Evolutionary conservation across 2,329 filamentous ascomycete genomes (phyloP).

Genomic region (Xylariaceae sp.): DNA sequence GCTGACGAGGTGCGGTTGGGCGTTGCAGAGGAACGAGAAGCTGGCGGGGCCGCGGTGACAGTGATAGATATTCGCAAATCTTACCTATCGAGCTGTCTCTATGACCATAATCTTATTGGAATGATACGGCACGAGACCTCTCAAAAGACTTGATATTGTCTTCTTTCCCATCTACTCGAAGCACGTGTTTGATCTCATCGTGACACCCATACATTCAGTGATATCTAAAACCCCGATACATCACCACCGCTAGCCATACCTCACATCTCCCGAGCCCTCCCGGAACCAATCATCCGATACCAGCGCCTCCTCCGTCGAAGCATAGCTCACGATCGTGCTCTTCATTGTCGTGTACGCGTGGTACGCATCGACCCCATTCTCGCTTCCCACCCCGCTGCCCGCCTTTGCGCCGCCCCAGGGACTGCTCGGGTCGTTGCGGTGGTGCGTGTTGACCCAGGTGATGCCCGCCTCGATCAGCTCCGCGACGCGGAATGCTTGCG

Average conservation of each 20-base stretch:
- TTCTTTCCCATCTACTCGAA: too few relatives aligned
- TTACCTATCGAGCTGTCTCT: too few relatives aligned
- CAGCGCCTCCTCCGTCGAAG: conserved; percentile 46
- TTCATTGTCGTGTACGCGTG: conserved; percentile 56
- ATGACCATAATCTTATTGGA: too few relatives aligned
- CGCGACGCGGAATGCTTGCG: conserved; percentile 68
- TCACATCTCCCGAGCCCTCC: conserved; percentile 50
- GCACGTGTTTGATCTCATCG: too few relatives aligned
- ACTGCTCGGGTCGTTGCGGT: conserved; percentile 67
- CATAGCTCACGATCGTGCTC: conserved; percentile 68
- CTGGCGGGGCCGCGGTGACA: conserved; percentile 12
- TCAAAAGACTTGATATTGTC: too few relatives aligned
- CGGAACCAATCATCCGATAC: conserved; percentile 64
- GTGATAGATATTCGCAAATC: not conserved
- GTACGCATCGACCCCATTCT: conserved; percentile 66
- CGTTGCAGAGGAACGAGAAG: conserved; percentile 23
- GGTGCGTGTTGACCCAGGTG: conserved; percentile 57
- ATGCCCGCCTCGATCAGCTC: conserved; percentile 65
- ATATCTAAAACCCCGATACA: too few relatives aligned
- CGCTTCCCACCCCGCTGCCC: conserved; percentile 64
- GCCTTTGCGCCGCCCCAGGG: conserved; percentile 64
- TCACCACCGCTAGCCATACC: conserved; percentile 51
- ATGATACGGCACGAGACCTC: too few relatives aligned
- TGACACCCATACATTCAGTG: too few relatives aligned
- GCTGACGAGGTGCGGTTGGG: conserved; percentile 47